Evolutionary conservation across 305 asterid species (phyloP).

Genomic region (Solanum hybrid): DNA sequence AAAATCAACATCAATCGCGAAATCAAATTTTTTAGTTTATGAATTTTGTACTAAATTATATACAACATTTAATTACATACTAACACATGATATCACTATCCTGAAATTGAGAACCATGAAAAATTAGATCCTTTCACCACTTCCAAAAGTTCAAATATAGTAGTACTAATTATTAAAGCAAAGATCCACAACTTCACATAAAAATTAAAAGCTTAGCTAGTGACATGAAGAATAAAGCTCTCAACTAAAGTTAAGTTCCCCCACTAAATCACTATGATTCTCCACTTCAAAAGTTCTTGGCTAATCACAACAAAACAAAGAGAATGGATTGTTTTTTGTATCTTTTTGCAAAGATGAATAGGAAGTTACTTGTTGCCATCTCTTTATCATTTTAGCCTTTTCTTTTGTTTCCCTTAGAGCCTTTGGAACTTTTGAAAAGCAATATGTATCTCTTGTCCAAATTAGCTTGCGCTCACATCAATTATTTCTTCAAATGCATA

Average conservation of each 20-base stretch:
- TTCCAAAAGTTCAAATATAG: not conserved
- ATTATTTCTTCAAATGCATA: not conserved
- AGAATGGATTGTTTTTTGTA: not conserved
- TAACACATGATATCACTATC: not conserved
- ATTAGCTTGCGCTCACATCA: not conserved
- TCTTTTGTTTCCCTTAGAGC: not conserved
- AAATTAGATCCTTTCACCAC: not conserved
- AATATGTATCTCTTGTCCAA: not conserved
- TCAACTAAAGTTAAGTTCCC: not conserved
- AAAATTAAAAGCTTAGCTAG: not conserved
- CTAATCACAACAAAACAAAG: not conserved
- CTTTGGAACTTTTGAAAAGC: not conserved
- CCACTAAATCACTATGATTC: not conserved
- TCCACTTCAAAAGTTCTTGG: not conserved
- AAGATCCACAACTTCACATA: conserved; percentile 6
- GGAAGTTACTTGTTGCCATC: not conserved
- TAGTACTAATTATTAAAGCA: not conserved
- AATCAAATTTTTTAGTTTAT: not conserved
- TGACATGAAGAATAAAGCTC: conserved; percentile 18
- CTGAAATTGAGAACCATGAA: not conserved
- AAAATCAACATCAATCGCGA: not conserved
- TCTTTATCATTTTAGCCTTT: not conserved
- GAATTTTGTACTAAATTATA: not conserved
- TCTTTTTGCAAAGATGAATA: not conserved
- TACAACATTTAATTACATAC: not conserved